Conservation (phyloP, 768 basidiomycete genomes). For the Lactarius quietus region DNA sequence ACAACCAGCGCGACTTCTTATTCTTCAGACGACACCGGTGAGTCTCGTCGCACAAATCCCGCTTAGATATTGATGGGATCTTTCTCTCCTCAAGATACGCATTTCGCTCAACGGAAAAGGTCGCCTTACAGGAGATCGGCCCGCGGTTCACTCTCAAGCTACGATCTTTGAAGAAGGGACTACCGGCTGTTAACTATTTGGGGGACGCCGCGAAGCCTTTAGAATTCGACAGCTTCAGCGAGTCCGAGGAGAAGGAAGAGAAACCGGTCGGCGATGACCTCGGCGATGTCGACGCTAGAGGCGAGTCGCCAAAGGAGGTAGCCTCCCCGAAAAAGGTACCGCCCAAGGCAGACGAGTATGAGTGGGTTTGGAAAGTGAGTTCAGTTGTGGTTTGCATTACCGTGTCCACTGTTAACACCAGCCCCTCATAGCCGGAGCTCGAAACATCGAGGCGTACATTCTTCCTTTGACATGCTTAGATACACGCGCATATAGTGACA, state of each 20-base stretch:
- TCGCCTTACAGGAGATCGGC: constrained; percentile 94
- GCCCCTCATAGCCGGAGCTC: constrained; percentile 69
- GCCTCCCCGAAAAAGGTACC: constrained; percentile 39
- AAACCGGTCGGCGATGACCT: constrained; percentile 29
- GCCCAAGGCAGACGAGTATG: constrained; percentile 69
- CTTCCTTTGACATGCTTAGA: constrained; percentile 54
- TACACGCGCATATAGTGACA: background rate
- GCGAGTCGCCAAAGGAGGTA: constrained; percentile 22
- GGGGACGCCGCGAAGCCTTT: constrained; percentile 59
- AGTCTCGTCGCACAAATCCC: constrained; percentile 24
- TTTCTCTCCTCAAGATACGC: constrained; percentile 59
- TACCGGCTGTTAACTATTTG: constrained; percentile 74
- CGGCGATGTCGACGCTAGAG: constrained; percentile 25
- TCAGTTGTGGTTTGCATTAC: background rate
- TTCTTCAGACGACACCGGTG: constrained; percentile 96
- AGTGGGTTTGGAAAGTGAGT: constrained; percentile 91
- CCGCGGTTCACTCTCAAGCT: constrained; percentile 96
- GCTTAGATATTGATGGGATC: constrained; percentile 5
- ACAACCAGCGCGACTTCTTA: constrained; percentile 96
- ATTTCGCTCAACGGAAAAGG: constrained; percentile 87
- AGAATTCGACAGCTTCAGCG: constrained; percentile 45
- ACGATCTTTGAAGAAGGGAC: constrained; percentile 80
- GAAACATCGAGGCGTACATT: constrained; percentile 89
- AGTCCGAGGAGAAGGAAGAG: constrained; percentile 31
- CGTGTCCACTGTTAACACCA: constrained; percentile 14